Evolutionary conservation across 805 yeast species (phyloP), one percentile per base, ranked within the genome.

Genomic region (Allodekkera sacchari): DNA sequence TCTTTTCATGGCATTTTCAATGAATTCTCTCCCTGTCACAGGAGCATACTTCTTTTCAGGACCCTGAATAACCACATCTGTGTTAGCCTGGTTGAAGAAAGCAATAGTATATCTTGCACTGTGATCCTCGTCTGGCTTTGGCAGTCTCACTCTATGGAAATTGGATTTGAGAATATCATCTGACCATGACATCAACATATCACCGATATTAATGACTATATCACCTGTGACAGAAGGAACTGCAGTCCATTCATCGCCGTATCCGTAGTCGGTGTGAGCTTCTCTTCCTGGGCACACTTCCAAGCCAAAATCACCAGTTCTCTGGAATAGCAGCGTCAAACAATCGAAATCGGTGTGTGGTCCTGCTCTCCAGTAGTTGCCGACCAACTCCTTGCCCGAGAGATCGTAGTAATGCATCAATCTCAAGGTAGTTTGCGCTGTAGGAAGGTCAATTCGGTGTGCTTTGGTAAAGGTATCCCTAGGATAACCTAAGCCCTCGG

Each of bases 161-260:
- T 53, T 57, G 5, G 59, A 53, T 35, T 57, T 57, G 31, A 53
- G 38, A 12, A 34, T 34, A 30, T 53, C 61, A 34, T 57, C 62
- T 3, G 55, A 46, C 62, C 62, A 57, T 15, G 60, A 52, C 63
- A 58, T 58, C 27, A 58, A 37, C 62, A 57, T 55, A 35, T 58
- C 62, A 8, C 63, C 62, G 28, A 58, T 57, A 29, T 57, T 56
- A 25, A 57, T 50, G 14, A 57, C 61, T 30, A 58, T 53, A 8
- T 54, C 57, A 7, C 61, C 60, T 5, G 59, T 52, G 4, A 18
- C 35, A 6, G 61, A 47, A 17, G 52, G 55, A 22, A 55, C 59
- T 1, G 59, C 53, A 13, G 53, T 48, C 63, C 62, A 57, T 19
- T 43, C 40, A 29, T 55, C 61, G 7, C 56, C 56, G 32, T 48